A percentile compares a stretch with the other conserved stretches of the same genome.
Conservation (phyloP, 1,139 yeast species). For the Lizanozyma gosingica region DNA sequence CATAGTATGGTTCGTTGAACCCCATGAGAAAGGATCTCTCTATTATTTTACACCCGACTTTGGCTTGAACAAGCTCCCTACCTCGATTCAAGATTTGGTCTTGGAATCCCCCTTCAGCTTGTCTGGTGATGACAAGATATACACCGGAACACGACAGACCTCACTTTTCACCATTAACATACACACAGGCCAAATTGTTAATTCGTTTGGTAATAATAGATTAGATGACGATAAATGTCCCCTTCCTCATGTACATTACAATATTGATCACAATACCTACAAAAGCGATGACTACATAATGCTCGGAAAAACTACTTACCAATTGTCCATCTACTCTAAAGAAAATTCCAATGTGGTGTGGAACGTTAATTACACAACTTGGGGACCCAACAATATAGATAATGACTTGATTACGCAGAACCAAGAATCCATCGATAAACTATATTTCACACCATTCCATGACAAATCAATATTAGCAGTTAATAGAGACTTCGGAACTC, state of each 20-base stretch:
- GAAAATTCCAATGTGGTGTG: constrained; percentile 53
- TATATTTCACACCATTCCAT: constrained; percentile 78
- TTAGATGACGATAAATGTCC: constrained; percentile 23
- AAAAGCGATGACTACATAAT: constrained; percentile 19
- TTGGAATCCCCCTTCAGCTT: constrained; percentile 75
- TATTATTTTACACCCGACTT: constrained; percentile 72
- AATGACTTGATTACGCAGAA: constrained; percentile 50
- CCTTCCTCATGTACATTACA: constrained; percentile 17
- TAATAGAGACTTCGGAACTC: constrained; percentile 55
- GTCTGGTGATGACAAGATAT: constrained; percentile 77
- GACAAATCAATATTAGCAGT: constrained; percentile 64
- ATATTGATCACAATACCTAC: constrained; percentile 2
- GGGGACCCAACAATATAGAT: constrained; percentile 92
- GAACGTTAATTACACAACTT: constrained; percentile 81
- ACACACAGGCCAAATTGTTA: constrained; percentile 65
- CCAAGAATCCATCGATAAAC: constrained; percentile 50
- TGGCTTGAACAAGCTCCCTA: constrained; percentile 77
- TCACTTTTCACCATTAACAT: constrained; percentile 71
- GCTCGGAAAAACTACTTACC: constrained; percentile 44
- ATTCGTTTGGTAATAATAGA: constrained; percentile 47
- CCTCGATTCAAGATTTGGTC: constrained; percentile 71
- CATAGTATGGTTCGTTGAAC: constrained; percentile 80
- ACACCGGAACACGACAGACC: constrained; percentile 78
- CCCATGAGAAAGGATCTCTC: constrained; percentile 77
- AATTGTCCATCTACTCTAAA: constrained; percentile 44